These are phyloP conservation scores for Penicillium sp. DNA, from an alignment of 2,329 filamentous ascomycete species.

Conservation along the genomic window DNA sequence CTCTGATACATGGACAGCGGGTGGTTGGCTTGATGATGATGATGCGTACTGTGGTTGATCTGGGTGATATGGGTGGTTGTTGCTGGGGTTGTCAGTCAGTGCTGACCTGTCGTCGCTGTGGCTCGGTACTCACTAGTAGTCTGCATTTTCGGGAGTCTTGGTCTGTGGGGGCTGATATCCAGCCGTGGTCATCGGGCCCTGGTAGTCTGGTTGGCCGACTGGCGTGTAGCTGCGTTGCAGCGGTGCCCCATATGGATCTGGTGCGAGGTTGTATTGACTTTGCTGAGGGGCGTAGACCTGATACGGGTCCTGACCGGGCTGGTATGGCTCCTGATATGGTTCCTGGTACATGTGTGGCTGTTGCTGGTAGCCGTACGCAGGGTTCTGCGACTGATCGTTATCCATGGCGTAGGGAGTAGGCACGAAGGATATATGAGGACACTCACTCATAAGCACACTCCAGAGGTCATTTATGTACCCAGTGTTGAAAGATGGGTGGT, in stretches of 20 bases:
- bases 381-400: constrained; percentile 23
- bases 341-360: constrained; percentile 21
- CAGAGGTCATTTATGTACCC: too few species aligned
- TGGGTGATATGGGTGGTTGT: constrained; percentile 12
- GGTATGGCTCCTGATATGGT: constrained; percentile 26
- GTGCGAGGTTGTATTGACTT: constrained; percentile 25
- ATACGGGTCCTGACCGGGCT: constrained; percentile 14
- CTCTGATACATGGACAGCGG: constrained; percentile 19
- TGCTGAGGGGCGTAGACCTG: constrained; percentile 33
- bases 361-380: constrained; percentile 28
- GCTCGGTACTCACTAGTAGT: constrained; percentile 36
- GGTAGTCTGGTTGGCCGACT: constrained; percentile 34
- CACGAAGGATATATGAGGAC: too few species aligned
- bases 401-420: too few species aligned
- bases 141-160: constrained; percentile 24
- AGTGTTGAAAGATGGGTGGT: too few species aligned
- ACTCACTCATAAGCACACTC: too few species aligned
- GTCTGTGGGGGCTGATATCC: constrained; percentile 47
- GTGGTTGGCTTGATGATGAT: constrained; percentile 6
- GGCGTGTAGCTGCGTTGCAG: constrained; percentile 50
- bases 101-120: not conserved
- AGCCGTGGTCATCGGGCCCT: constrained; percentile 40
- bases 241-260: constrained; percentile 28
- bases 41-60: constrained; percentile 21
- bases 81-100: constrained; percentile 8